phyloP scores from a whole-genome alignment of 2,329 filamentous ascomycete species.

The Botrytis cinerea region DNA sequence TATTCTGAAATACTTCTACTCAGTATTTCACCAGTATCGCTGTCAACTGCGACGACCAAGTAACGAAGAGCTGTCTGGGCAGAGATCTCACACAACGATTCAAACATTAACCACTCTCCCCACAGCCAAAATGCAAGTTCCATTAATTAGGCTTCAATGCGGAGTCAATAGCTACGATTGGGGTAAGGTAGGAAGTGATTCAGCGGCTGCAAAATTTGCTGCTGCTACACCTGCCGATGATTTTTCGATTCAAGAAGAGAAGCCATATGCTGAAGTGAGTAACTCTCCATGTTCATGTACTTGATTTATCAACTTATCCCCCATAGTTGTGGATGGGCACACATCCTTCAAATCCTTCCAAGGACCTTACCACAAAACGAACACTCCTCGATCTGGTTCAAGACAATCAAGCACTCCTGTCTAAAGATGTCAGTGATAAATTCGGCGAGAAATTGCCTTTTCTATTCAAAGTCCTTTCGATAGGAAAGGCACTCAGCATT shows the following conservation, averaged over 20 bases:
- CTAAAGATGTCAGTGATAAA: conserved; percentile 67
- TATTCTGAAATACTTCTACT: neutral
- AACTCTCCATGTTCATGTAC: conserved; percentile 1
- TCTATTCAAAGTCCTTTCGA: conserved; percentile 95
- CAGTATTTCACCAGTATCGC: neutral
- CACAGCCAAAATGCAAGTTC: conserved; percentile 52
- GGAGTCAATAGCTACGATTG: conserved; percentile 99
- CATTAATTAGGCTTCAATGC: conserved; percentile 81
- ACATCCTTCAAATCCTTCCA: conserved; percentile 92
- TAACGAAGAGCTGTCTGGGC: neutral
- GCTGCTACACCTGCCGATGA: conserved; percentile 75
- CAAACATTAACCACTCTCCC: neutral
- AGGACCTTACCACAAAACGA: conserved; percentile 79
- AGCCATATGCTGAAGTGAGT: conserved; percentile 87
- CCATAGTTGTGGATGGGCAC: conserved; percentile 96
- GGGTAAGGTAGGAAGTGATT: conserved; percentile 89
- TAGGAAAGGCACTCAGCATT: conserved; percentile 93
- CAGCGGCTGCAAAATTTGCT: conserved; percentile 86
- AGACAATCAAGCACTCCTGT: conserved; percentile 83
- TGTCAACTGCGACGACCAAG: neutral
- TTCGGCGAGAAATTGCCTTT: conserved; percentile 88
- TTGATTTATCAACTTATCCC: conserved; percentile 43
- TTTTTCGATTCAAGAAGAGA: conserved; percentile 79
- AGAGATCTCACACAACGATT: no score
- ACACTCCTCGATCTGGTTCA: conserved; percentile 84